Evolutionary conservation across 2,329 filamentous ascomycete genomes (phyloP).

Genomic region (Epicoccum nigrum): DNA sequence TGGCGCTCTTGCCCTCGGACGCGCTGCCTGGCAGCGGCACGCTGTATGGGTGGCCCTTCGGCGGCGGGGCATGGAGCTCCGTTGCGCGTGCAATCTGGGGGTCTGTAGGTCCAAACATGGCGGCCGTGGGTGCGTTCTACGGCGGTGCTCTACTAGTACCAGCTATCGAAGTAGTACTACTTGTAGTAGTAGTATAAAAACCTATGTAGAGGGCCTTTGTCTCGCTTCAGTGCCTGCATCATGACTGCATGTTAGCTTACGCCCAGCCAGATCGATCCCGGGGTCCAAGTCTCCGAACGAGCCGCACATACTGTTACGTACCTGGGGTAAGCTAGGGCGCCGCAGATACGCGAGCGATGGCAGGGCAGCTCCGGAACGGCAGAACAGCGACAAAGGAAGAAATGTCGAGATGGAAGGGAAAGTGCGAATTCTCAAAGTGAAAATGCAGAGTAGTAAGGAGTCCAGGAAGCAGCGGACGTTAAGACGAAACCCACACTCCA

Average conservation of each 20-base stretch:
- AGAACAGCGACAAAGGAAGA: neutral
- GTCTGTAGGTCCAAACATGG: conserved; percentile 41
- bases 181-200: too few species aligned
- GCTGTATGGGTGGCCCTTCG: conserved; percentile 78
- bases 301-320: conserved; percentile 15
- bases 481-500: conserved; percentile 16
- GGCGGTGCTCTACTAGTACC: too few species aligned
- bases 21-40: conserved; percentile 77
- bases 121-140: neutral
- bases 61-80: conserved; percentile 67
- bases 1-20: conserved; percentile 70
- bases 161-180: too few species aligned
- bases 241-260: conserved; percentile 4
- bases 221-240: neutral
- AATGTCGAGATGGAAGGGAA: neutral
- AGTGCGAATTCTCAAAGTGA: conserved; percentile 4
- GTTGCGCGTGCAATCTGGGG: conserved; percentile 39
- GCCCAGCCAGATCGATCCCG: neutral
- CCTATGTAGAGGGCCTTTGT: too few species aligned
- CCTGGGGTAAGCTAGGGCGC: conserved; percentile 5
- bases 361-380: conserved; percentile 1
- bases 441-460: conserved; percentile 7
- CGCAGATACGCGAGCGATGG: conserved; percentile 7
- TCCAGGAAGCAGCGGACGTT: conserved; percentile 4
- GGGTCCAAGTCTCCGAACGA: conserved; percentile 6